Conservation (phyloP, 805 yeast genomes). For the Lipomyces spencermartinsiae region DNA sequence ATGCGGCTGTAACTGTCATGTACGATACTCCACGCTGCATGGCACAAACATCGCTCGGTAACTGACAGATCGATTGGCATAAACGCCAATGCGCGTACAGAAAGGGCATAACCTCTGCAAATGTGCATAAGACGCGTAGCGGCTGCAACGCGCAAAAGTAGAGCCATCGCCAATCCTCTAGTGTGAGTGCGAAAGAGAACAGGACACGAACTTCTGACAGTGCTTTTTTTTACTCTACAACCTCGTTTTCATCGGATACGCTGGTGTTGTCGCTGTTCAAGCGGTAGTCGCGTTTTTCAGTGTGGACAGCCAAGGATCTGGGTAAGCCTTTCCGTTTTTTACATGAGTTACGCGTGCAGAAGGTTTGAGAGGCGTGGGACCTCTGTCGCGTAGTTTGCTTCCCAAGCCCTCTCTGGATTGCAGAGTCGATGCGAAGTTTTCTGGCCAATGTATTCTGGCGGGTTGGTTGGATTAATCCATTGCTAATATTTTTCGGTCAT, state of each 20-base stretch:
- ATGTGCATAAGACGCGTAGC: background rate
- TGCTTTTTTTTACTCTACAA: background rate
- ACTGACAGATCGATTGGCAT: too few species aligned
- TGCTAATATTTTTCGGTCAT: background rate
- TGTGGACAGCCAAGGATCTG: background rate
- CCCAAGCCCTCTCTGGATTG: background rate
- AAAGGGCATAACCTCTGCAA: background rate
- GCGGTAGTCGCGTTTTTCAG: background rate
- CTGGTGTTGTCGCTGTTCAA: background rate
- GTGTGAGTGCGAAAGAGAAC: background rate
- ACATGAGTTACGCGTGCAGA: background rate
- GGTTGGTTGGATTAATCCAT: constrained; percentile 4
- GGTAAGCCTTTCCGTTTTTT: background rate
- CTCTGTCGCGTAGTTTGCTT: background rate
- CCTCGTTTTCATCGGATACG: constrained; percentile 1
- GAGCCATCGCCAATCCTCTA: background rate
- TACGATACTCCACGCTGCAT: too few species aligned
- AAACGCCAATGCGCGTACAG: background rate
- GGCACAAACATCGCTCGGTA: too few species aligned
- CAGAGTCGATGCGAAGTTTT: background rate
- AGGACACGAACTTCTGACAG: background rate
- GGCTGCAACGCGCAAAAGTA: background rate
- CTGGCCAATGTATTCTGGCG: background rate
- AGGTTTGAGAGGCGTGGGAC: background rate
- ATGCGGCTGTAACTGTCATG: background rate